Evolutionary conservation across 768 basidiomycete genomes (phyloP), one percentile per base, ranked within the genome.

Genomic region (Serendipita indica): DNA sequence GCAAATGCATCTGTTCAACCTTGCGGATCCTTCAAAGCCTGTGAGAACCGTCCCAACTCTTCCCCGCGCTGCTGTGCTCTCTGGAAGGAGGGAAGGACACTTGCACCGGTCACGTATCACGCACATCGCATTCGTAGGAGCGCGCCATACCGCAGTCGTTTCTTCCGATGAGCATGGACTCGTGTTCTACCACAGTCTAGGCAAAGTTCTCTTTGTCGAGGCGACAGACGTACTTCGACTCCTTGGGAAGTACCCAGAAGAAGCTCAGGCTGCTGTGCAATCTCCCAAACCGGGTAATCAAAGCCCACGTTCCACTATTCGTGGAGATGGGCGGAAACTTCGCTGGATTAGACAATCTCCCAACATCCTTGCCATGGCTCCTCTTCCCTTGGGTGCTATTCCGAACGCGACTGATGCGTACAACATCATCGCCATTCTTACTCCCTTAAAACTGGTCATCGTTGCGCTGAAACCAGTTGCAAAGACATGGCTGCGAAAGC

Each of bases 211-310:
- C 13, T 96, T 96, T 63, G 84, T 99, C 3, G 93, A 97, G 45
- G 92, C 93, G 12, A 83, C 88, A 14, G 96, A 99, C 68, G 89
- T 89, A 33, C 77, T 98, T 43, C 83, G 96, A 16, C 89, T 99
- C 57, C 76, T 98, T 1, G 96, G 96, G 1, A 88, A 85, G 65
- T 94, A 97, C 66, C 86, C 88, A 2, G 79, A 83, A 12, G 58
- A 64, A 1, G 16, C 20, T 7, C 22, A 27, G 10, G 32, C 34
- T 3, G 74, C 75, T 39, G 69, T 70, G 39, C 32, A 35, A 30
- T 34, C 35, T 16, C 25, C 12, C 39, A 60, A 58, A 6, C 37
- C n/a, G 30, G 14, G 6, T 30, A 41, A 39, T 18, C 45, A 45
- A 39, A 60, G 57, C 62, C 54, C 58, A 62, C 20, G 16, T 27